These are phyloP conservation scores for Pulveroboletus sp. DNA, from an alignment of 768 basidiomycete genomes.

Conservation along the genomic window DNA sequence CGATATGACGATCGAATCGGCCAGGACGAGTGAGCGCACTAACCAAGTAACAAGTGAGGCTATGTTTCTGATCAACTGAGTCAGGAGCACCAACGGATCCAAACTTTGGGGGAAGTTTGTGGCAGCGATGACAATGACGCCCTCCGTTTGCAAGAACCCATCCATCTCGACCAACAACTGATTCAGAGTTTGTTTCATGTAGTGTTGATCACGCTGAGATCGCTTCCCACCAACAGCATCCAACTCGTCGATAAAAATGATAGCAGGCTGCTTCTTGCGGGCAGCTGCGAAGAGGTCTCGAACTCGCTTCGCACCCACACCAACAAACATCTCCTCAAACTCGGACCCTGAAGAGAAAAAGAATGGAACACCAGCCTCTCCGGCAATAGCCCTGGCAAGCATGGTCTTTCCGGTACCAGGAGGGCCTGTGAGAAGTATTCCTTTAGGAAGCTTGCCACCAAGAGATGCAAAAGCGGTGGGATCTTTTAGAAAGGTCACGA, in stretches of 20 bases:
- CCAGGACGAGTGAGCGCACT: constrained; percentile 95
- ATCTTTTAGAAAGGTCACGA: constrained; percentile 93
- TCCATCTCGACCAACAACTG: constrained; percentile 97
- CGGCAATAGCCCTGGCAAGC: constrained; percentile 94
- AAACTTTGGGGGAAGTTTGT: constrained; percentile 96
- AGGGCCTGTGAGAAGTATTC: constrained; percentile 84
- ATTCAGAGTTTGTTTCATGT: constrained; percentile 92
- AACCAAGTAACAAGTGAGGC: constrained; percentile 14
- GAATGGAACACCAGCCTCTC: constrained; percentile 97
- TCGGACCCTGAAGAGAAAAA: constrained; percentile 95
- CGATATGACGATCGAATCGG: constrained; percentile 90
- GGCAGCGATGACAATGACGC: constrained; percentile 93
- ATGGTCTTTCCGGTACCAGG: constrained; percentile 83
- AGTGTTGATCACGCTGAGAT: constrained; percentile 76
- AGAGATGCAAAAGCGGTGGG: constrained; percentile 85
- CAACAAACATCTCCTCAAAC: constrained; percentile 98
- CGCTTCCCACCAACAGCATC: constrained; percentile 93
- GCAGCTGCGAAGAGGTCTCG: constrained; percentile 93
- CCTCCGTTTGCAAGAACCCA: constrained; percentile 90
- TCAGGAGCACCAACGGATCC: constrained; percentile 60
- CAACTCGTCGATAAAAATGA: constrained; percentile 97
- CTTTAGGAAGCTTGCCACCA: constrained; percentile 93
- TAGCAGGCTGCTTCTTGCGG: constrained; percentile 90
- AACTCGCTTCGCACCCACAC: constrained; percentile 91
- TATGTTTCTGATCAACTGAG: neutral